Percentiles rank a stretch among this genome's conserved stretches.
Conservation (phyloP, 2,329 filamentous ascomycete genomes). For the Neopestalotiopsis rosae region DNA sequence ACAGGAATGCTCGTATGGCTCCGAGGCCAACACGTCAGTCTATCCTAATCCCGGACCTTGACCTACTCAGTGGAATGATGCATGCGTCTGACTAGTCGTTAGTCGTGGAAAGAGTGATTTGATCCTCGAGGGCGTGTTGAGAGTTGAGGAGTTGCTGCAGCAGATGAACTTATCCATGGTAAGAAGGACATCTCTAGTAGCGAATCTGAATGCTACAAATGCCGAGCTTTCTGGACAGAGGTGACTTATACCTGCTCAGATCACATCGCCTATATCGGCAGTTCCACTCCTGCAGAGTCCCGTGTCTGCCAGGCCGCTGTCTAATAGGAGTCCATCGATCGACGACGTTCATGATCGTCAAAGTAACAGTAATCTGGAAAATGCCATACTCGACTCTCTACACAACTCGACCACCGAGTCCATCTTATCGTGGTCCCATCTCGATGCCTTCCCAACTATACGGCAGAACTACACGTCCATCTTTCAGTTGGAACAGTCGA, state of each 20-base stretch:
- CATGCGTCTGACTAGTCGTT: neutral
- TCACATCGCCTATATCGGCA: constrained; percentile 4
- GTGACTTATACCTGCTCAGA: constrained; percentile 21
- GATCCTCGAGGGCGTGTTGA: constrained; percentile 54
- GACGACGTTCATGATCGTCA: constrained; percentile 22
- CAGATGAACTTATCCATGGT: constrained; percentile 50
- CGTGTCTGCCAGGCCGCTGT: constrained; percentile 14
- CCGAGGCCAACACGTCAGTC: constrained; percentile 49
- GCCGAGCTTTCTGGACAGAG: too few species aligned
- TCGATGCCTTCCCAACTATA: constrained; percentile 49
- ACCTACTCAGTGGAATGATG: neutral
- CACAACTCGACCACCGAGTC: constrained; percentile 57
- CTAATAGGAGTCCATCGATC: constrained; percentile 19
- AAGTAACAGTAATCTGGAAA: constrained; percentile 42
- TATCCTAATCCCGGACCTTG: neutral
- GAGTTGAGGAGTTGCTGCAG: constrained; percentile 51
- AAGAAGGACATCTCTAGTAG: neutral
- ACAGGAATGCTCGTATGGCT: constrained; percentile 47
- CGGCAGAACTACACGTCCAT: constrained; percentile 49
- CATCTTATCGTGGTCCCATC: constrained; percentile 57
- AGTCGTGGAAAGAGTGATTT: constrained; percentile 57
- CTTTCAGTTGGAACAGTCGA: constrained; percentile 52
- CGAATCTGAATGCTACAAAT: neutral
- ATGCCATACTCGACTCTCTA: constrained; percentile 54
- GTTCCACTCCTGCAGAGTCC: constrained; percentile 17